phyloP scores from a whole-genome alignment of 2,329 filamentous ascomycete genomes.

The Penicillium nordicum region DNA sequence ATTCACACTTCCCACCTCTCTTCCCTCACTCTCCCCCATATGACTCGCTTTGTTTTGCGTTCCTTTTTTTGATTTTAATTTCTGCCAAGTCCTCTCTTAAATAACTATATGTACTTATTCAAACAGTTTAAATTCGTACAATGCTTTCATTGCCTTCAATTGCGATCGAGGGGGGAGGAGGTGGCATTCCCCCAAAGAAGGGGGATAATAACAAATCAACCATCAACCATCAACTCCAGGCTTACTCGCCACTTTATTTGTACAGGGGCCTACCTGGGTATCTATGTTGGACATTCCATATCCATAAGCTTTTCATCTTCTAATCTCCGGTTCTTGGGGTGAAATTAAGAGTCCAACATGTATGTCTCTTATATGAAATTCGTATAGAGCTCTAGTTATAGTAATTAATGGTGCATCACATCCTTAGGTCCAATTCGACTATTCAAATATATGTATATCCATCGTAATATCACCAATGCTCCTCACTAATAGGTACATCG shows the following conservation, averaged over 20 bases:
- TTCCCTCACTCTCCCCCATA: neutral
- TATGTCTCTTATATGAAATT: neutral
- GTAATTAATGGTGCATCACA: neutral
- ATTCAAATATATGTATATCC: neutral
- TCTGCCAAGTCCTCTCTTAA: neutral
- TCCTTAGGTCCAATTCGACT: neutral
- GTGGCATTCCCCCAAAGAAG: slow-evolving; percentile 3
- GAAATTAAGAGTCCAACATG: neutral
- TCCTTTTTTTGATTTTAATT: too few species aligned
- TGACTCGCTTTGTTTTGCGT: too few species aligned
- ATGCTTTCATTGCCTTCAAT: neutral
- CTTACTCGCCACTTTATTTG: neutral
- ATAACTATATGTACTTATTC: neutral
- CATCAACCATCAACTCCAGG: neutral
- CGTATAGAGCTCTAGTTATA: neutral
- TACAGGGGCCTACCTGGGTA: neutral
- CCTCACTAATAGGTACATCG: slow-evolving; percentile 33
- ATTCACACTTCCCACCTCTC: neutral
- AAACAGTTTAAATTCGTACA: neutral
- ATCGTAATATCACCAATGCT: slow-evolving; percentile 8
- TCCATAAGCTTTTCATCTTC: neutral
- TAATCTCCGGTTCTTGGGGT: neutral
- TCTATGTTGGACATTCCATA: neutral
- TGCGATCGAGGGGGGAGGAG: neutral
- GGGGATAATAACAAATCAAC: slow-evolving; percentile 2